Percentiles rank a stretch among this genome's conserved stretches.
phyloP scores from a whole-genome alignment of 306 rosid species.

The Alnus rubra region DNA sequence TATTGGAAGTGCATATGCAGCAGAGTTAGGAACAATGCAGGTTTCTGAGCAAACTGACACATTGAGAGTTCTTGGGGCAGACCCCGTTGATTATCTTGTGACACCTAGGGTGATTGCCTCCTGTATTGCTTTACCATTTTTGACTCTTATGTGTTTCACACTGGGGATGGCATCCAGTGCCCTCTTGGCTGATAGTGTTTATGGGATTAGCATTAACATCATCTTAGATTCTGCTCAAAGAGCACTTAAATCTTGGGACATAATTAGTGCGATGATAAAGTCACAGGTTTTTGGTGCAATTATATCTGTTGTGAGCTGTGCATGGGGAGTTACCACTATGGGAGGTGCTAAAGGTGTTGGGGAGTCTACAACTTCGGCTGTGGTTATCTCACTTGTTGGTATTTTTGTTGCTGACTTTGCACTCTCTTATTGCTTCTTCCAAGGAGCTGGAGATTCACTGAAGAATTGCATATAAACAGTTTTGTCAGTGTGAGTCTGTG shows the following conservation, averaged over 20 bases:
- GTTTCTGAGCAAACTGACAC: constrained; percentile 96
- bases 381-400: constrained; percentile 93
- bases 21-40: constrained; percentile 98
- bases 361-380: constrained; percentile 95
- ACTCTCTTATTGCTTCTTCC: constrained; percentile 83
- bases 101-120: constrained; percentile 89
- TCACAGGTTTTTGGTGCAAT: constrained; percentile 90
- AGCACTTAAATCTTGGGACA: constrained; percentile 85
- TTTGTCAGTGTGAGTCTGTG: constrained; percentile 20
- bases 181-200: constrained; percentile 76
- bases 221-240: constrained; percentile 87
- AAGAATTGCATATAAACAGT: constrained; percentile 64
- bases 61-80: constrained; percentile 84
- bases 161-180: constrained; percentile 93
- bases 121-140: constrained; percentile 73
- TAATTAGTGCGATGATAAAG: constrained; percentile 88
- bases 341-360: constrained; percentile 99
- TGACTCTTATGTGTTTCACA: constrained; percentile 85
- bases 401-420: constrained; percentile 89
- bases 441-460: constrained; percentile 87
- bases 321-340: constrained; percentile 88
- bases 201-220: constrained; percentile 87
- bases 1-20: constrained; percentile 95
- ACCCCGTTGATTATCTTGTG: constrained; percentile 91
- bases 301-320: constrained; percentile 91